Evolutionary conservation across 352 stramenopile genomes (phyloP).

Genomic region (Globisporangium cylindrosporum): DNA sequence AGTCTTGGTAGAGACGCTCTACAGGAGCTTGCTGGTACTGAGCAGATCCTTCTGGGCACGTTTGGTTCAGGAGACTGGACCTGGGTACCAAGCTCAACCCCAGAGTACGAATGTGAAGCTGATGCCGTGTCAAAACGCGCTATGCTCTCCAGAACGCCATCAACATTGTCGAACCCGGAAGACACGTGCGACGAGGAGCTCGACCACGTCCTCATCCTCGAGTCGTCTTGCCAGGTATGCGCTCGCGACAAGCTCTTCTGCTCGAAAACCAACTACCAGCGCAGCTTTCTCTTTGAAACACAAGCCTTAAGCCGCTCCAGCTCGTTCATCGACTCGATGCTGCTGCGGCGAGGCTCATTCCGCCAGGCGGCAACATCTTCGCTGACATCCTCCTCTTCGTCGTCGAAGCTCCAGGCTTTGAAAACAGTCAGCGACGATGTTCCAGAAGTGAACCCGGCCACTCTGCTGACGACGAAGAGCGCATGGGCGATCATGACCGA

Average conservation of each 20-base stretch:
- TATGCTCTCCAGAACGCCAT: not conserved
- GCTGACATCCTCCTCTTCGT: not conserved
- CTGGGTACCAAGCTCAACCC: not conserved
- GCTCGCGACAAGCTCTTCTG: not conserved
- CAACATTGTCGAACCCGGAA: not conserved
- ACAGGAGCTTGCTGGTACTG: not conserved
- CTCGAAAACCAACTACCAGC: not conserved
- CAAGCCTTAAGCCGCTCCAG: not conserved
- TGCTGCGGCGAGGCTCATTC: not conserved
- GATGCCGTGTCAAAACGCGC: not conserved
- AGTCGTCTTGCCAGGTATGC: not conserved
- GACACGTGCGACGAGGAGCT: conserved; percentile 18
- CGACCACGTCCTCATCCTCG: conserved; percentile 3
- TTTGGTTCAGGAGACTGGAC: conserved; percentile 2
- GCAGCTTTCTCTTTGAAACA: conserved; percentile 6
- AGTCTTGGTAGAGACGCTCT: not conserved
- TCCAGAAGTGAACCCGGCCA: not conserved
- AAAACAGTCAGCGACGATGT: not conserved
- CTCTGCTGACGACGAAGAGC: not conserved
- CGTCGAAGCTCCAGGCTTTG: not conserved
- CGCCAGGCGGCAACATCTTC: not conserved
- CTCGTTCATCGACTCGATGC: conserved; percentile 1
- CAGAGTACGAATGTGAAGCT: not conserved
- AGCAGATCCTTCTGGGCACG: not conserved
- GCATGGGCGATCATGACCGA: not conserved